Base-by-base conservation (phyloP, 148 eudicot species). In the Fallopia convolvulus region DNA sequence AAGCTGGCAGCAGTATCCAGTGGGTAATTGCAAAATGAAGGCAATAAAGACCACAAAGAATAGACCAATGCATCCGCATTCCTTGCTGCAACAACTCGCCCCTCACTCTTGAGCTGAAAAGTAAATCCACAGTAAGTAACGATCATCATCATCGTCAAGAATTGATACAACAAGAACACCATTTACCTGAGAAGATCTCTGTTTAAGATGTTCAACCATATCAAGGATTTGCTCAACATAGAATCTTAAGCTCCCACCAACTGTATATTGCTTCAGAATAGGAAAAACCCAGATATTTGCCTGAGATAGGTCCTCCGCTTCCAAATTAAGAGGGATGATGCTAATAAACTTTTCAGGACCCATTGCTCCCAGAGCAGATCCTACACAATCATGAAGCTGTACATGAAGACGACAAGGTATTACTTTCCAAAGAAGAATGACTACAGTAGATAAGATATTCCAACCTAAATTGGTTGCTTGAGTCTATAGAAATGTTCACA, bases 1-100 rank as follows among this genome's bases (percentile, higher is more conserved):
- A 93, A 96, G 84, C 91, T 86, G 86, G 86, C 89, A 75, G 90
- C 84, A 26, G 91, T 85, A 79, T 93, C 99, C 77, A 79, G 30
- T 8, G 99, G 93, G 79, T 93, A 96, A 83, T 91, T 90, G 88
- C 99, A 96, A 85, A 96, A 96, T 23, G 99, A 89, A 72, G 98
- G 98, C 81, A 96, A 53, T 78, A 96, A 80, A 41, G 98, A 91
- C 99, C 99, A 96, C 76, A 96, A 74, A 77, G 92, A 89, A 80
- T 90, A 90, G 3, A 87, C 86, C 72, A 90, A 83, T 48, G 94
- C 91, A 82, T 91, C 97, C 33, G 87, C 84, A 80, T 81, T 85
- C 83, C 97, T 84, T 30, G 98, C 90, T 17, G 92, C 83, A 83
- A 89, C 81, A 70, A 85, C 73, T 79, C 60, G 83, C 20, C 98